These are phyloP conservation scores for Tanacetum coccineum DNA, from an alignment of 129 eudicot species.

Conservation along the genomic window DNA sequence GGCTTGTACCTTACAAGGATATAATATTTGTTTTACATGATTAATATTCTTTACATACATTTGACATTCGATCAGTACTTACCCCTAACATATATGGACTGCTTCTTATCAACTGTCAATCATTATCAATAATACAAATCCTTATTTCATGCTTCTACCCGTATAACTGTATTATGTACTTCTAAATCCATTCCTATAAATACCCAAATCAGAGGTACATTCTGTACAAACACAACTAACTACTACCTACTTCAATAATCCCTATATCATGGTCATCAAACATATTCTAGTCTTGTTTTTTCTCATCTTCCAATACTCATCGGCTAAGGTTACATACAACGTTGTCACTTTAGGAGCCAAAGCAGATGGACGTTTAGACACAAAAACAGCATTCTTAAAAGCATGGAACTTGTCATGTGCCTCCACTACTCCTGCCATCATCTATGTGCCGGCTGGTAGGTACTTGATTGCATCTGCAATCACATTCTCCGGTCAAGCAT, in stretches of 20 bases:
- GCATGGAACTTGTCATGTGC: no score
- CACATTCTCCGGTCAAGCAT: neutral
- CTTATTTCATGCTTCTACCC: no score
- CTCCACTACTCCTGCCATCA: neutral
- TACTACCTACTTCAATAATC: neutral
- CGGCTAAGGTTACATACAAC: slow-evolving; percentile 12
- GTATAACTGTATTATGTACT: neutral
- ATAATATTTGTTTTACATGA: neutral
- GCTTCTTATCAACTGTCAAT: slow-evolving; percentile 12
- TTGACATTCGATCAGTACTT: slow-evolving; percentile 10
- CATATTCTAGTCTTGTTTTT: neutral
- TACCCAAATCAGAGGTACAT: neutral
- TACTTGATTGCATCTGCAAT: slow-evolving; percentile 3
- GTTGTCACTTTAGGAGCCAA: neutral
- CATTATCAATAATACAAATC: neutral
- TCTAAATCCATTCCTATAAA: neutral
- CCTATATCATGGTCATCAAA: slow-evolving; percentile 4
- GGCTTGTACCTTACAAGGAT: neutral
- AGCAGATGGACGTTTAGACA: neutral
- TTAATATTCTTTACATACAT: slow-evolving; percentile 13
- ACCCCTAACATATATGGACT: slow-evolving; percentile 5
- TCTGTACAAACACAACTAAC: neutral
- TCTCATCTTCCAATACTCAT: neutral
- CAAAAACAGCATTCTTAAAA: no score
- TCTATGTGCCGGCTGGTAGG: neutral